Evolutionary conservation across 768 basidiomycete species (phyloP).

Genomic region (Tricholoma sp.): DNA sequence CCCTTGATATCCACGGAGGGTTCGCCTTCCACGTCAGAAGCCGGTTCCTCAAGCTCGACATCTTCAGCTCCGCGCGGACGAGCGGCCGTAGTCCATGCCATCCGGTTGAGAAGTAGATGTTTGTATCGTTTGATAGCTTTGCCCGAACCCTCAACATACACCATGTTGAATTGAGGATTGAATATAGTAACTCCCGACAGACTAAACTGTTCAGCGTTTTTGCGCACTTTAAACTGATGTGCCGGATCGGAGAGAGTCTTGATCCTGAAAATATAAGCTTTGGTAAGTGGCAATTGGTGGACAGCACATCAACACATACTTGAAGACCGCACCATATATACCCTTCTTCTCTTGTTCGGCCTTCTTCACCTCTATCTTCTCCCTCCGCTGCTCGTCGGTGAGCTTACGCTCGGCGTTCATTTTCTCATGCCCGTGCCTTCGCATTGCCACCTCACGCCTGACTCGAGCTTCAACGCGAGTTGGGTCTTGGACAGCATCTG

Average conservation of each 20-base stretch:
- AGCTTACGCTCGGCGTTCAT: constrained; percentile 91
- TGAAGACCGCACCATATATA: constrained; percentile 82
- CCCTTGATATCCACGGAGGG: constrained; percentile 27
- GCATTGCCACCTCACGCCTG: constrained; percentile 85
- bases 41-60: constrained; percentile 56
- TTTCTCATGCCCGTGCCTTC: constrained; percentile 87
- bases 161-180: constrained; percentile 83
- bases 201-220: constrained; percentile 90
- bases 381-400: constrained; percentile 82
- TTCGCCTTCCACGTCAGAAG: constrained; percentile 34
- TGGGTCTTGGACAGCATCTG: constrained; percentile 95
- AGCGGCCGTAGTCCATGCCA: constrained; percentile 92
- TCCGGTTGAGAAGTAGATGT: constrained; percentile 78
- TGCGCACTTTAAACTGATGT: constrained; percentile 94
- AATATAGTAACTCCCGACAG: constrained; percentile 89
- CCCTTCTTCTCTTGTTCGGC: constrained; percentile 83
- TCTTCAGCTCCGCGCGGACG: constrained; percentile 72
- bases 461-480: constrained; percentile 97
- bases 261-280: constrained; percentile 45
- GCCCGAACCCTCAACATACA: constrained; percentile 89
- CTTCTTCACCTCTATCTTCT: constrained; percentile 86
- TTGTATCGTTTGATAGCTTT: constrained; percentile 87
- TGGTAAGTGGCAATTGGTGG: not conserved
- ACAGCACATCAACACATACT: constrained; percentile 46
- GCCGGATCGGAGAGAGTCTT: constrained; percentile 85